phyloP scores from a whole-genome alignment of 805 yeast species.

The Candida ficus region DNA sequence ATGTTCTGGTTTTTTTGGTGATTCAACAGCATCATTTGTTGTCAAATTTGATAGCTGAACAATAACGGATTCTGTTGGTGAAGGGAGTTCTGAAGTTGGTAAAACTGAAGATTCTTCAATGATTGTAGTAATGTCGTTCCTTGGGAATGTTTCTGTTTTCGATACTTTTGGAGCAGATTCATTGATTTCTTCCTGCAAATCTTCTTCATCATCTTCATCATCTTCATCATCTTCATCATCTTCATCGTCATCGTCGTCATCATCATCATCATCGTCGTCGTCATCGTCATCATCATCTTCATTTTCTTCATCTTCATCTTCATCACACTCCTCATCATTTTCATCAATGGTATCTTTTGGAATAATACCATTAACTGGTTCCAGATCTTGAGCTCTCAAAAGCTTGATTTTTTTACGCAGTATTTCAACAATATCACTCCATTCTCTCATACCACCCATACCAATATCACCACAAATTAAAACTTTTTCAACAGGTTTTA shows the following conservation, averaged over 20 bases:
- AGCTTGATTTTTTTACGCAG: constrained; percentile 28
- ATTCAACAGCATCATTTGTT: neutral
- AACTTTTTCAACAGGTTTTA: constrained; percentile 80
- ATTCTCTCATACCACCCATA: constrained; percentile 90
- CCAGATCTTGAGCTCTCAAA: constrained; percentile 12
- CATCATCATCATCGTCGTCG: constrained; percentile 5
- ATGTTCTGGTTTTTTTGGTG: constrained; percentile 4
- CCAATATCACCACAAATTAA: constrained; percentile 81
- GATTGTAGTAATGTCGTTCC: constrained; percentile 4
- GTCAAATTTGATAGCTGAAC: neutral
- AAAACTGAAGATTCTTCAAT: constrained; percentile 2
- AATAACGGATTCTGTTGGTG: neutral
- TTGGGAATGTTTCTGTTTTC: constrained; percentile 4
- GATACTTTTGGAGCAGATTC: constrained; percentile 31
- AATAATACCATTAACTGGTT: constrained; percentile 28
- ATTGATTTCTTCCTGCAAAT: constrained; percentile 30
- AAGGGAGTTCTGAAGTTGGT: neutral
- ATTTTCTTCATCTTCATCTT: constrained; percentile 6
- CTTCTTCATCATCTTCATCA: constrained; percentile 33
- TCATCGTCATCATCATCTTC: constrained; percentile 1
- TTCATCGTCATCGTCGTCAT: constrained; percentile 9
- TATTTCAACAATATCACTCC: constrained; percentile 74
- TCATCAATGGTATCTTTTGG: constrained; percentile 9
- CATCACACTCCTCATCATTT: constrained; percentile 8
- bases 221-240: constrained; percentile 2